Base-by-base conservation (phyloP, 257 asterid genomes). In the Ehretia macrophylla region DNA sequence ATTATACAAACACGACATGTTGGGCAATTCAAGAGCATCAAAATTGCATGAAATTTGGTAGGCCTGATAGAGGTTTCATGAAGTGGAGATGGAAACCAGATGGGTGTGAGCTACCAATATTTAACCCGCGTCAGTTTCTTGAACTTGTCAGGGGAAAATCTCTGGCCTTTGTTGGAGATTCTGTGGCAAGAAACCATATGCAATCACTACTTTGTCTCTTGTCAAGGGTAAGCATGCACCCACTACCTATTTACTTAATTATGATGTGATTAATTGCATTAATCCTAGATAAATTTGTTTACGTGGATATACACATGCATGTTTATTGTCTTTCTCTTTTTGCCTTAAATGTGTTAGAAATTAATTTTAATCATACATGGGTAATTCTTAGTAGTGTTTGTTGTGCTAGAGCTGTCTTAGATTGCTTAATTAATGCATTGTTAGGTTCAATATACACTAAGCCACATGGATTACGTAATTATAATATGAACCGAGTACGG, bases 11-110 rank as follows among this genome's bases (percentile, higher is more conserved):
- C 65, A 39, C 18, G 61, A 85, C 90, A 13, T 88, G 96, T 58
- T 8, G 57, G 20, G 87, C 85, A 6, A 85, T 88, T n/a, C 96
- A 88, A 17, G 92, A 88, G 59, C 96, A 85, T 62, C 96, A 88
- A 63, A 85, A 88, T 49, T 88, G 96, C 74, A 66, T 81, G 83
- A 85, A 74, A 51, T 85, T 55, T 68, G 96, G 87, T 0, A 66
- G 86, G 72, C 92, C 96, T 10, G 95, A 88, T 58, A 8, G 50
- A 0, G 96, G 55, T 16, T 85, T 62, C 76, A n/a, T 85, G 66
- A 85, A 73, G 14, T 88, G 95, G 95, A 69, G 73, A 73, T 88
- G 96, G 96, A 77, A 81, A 68, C 96, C 96, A 11, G 84, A 88
- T 21, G 78, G 35, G 0, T 88, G 96, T 67, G 90, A 85, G 53